Base-by-base conservation (phyloP, 768 basidiomycete genomes). In the Hygrophorus pudorinus region DNA sequence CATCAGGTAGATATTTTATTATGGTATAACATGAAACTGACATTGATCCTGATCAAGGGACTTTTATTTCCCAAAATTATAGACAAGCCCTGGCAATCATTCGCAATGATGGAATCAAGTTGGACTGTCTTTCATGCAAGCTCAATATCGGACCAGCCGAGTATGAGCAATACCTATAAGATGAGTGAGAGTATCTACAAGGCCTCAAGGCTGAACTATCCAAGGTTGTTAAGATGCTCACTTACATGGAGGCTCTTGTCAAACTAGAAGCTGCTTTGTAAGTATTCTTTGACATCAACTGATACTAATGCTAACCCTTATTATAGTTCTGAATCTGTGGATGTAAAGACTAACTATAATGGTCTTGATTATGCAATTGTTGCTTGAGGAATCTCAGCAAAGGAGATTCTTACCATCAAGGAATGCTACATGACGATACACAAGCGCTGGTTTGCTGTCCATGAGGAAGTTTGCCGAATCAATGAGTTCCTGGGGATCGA, bases 41-140 rank as follows among this genome's bases (percentile, higher is more conserved):
- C 10, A 10, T 33, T n/a, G 38, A 36, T 48, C 1, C n/a, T n/a
- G 16, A 35, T 1, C 52, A 51, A 2, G 51, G 54, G 52, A 45
- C 38, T 18, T 39, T 16, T 18, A 13, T 55, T 24, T 30, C 45
- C 45, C 52, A 61, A 36, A 65, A 65, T 44, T 62, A 60, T 49
- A 8, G n/a, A 3, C 61, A 65, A 38, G 60, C 60, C 2, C 53
- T 61, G 13, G 41, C 53, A 1, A 54, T 58, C 47, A 51, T 65
- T 32, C 18, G 13, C 17, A 33, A 10, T 33, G 32, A 33, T n/a
- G 32, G 32, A 10, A n/a, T 10, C 32, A 33, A 27, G n/a, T 18
- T 18, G 13, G 38, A 13, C 16, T 17, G 16, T 13, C 38, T 39
- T 27, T 12, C 38, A 17, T 13, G 20, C n/a, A 27, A 39, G 38